phyloP scores from a whole-genome alignment of 78 protist genomes.

The Ministeria vibrans region DNA sequence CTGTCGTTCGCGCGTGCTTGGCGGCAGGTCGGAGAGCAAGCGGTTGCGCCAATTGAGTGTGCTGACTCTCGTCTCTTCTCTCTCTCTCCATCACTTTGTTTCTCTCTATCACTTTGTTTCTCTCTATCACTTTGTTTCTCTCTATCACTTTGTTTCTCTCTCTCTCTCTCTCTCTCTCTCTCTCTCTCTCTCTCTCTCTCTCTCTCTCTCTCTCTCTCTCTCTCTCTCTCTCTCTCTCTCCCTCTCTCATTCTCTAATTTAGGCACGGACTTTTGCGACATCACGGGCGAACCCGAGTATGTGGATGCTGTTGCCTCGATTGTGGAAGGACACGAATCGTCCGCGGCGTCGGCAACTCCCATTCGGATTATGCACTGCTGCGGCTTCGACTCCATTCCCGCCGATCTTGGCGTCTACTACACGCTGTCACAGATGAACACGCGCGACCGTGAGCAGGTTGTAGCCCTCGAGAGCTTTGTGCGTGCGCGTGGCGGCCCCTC shows the following conservation, averaged over 20 bases:
- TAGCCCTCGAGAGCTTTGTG: background rate
- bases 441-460: too few relatives aligned
- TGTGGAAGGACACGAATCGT: background rate
- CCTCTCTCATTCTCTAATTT: too few relatives aligned
- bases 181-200: background rate
- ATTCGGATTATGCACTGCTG: background rate
- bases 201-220: background rate
- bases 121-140: background rate
- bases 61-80: background rate
- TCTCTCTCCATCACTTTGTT: too few relatives aligned
- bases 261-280: constrained; percentile 13
- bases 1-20: constrained; percentile 13
- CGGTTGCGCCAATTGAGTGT: background rate
- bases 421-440: too few relatives aligned
- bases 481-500: background rate
- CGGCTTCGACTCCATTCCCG: constrained; percentile 28
- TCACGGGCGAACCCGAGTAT: constrained; percentile 20
- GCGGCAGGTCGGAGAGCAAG: background rate
- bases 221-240: background rate
- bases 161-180: too few relatives aligned
- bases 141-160: background rate
- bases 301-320: background rate
- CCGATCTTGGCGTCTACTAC: constrained; percentile 16
- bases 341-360: background rate
- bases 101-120: background rate